Evolutionary conservation across 1,139 yeast species (phyloP).

Genomic region (Pichia sp.): DNA sequence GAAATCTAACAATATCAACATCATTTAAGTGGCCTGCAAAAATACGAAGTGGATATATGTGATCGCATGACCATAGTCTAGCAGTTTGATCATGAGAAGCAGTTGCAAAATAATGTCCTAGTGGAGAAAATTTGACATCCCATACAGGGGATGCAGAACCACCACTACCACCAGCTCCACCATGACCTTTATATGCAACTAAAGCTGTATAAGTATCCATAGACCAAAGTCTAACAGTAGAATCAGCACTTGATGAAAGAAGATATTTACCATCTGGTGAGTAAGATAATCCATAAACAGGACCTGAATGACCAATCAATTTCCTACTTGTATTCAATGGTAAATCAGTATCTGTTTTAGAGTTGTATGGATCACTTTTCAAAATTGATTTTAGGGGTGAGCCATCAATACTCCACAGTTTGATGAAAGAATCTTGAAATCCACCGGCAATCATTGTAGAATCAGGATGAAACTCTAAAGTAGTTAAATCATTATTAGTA

Average conservation of each 20-base stretch:
- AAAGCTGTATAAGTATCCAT: conserved; percentile 82
- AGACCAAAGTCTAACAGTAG: conserved; percentile 90
- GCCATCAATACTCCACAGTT: conserved; percentile 90
- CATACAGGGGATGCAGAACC: conserved; percentile 75
- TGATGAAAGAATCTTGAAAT: conserved; percentile 83
- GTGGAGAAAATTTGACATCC: conserved; percentile 93
- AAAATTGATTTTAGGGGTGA: conserved; percentile 64
- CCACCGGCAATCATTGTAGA: conserved; percentile 88
- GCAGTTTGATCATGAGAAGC: conserved; percentile 98
- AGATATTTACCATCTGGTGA: conserved; percentile 84
- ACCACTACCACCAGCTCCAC: conserved; percentile 13
- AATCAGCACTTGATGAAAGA: conserved; percentile 83
- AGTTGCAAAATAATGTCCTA: conserved; percentile 95
- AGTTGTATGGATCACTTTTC: conserved; percentile 51
- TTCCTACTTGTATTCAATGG: conserved; percentile 39
- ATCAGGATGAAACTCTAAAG: conserved; percentile 80
- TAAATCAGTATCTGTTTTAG: conserved; percentile 22
- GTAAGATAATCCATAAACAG: conserved; percentile 85
- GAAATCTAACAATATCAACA: conserved; percentile 92
- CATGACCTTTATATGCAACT: conserved; percentile 91
- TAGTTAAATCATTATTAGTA: conserved; percentile 80
- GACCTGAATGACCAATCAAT: conserved; percentile 87
- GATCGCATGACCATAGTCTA: conserved; percentile 96
- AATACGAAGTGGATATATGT: conserved; percentile 88
- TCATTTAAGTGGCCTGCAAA: conserved; percentile 97